Evolutionary conservation across 192 early-diverging fungal species (phyloP), one percentile per base, ranked within the genome.

Genomic region (Chytriomyces sp.): DNA sequence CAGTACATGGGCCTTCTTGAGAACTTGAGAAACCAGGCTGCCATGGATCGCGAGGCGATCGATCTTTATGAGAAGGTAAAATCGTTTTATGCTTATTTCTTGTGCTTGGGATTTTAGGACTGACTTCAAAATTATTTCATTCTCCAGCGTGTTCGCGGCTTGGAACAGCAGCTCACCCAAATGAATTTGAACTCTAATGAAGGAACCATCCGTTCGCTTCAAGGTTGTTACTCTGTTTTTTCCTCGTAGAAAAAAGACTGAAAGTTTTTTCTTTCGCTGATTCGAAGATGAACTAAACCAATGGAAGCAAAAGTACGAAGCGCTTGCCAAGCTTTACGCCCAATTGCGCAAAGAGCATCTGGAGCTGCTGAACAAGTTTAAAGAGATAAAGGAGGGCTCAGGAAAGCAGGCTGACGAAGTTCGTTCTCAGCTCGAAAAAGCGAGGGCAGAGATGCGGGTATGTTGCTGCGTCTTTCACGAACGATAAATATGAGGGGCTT

Each of bases 251-350:
- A 44, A 61, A 4, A 5, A 66, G 62, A 0, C 60, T 61, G 23
- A 45, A 1, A 6, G n/a, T 5, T 45, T 16, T 73, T 16, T 61
- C 67, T 18, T 49, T 16, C 49, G 11, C 16, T 8, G 50, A 35
- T 13, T 9, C 23, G 9, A 10, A 91, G 94, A 95, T 47, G 94
- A 98, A 89, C 87, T 99, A 28, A 91, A 92, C 79, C 94, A 97
- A 82, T 97, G 95, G 95, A 95, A 92, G 85, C 93, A 96, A 81
- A 99, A 97, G 84, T 98, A 98, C 82, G 96, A 98, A 82, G 94
- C 96, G 18, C 84, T 99, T 49, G 96, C 96, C 68, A 99, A 99
- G 71, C 86, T 98, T n/a, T 99, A 99, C 80, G 94, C 96, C 9
- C 93, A 97, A 81, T 85, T 99, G 45, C 91, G 97, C 59, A 95